Evolutionary conservation across 169 alveolate genomes (phyloP).

Genomic region (Plasmodium relictum): DNA sequence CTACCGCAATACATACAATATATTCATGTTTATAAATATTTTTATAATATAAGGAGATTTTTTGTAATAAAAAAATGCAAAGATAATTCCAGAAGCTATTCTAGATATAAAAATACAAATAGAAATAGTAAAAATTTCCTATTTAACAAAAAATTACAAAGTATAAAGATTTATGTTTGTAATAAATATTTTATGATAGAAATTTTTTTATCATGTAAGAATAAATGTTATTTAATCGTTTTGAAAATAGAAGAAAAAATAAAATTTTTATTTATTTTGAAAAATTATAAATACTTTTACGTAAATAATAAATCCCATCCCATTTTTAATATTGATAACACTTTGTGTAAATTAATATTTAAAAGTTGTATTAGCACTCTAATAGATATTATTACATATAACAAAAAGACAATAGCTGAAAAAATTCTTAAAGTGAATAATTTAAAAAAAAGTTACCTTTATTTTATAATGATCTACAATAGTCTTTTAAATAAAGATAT

Average conservation of each 20-base stretch:
- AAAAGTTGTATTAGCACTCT: conserved; percentile 25
- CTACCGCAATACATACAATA: conserved; percentile 45
- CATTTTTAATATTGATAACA: conserved; percentile 18
- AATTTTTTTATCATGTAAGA: neutral
- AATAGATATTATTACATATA: conserved; percentile 36
- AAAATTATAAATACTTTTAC: conserved; percentile 40
- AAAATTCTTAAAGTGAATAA: conserved; percentile 31
- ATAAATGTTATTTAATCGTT: conserved; percentile 18
- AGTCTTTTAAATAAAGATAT: conserved; percentile 59
- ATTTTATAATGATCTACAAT: conserved; percentile 44
- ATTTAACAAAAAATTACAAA: conserved; percentile 8
- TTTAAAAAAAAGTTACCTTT: conserved; percentile 31
- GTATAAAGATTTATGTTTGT: conserved; percentile 14
- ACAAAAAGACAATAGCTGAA: conserved; percentile 1
- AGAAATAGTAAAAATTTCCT: neutral
- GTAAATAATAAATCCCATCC: conserved; percentile 29
- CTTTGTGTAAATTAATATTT: conserved; percentile 37
- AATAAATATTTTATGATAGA: conserved; percentile 20
- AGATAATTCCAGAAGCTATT: neutral
- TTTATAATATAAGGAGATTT: conserved; percentile 15
- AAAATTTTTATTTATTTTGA: conserved; percentile 19
- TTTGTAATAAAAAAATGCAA: conserved; percentile 14
- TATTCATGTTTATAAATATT: conserved; percentile 23
- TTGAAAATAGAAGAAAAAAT: conserved; percentile 17
- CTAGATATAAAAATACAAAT: neutral